Percentiles rank a stretch among this genome's conserved stretches.
Evolutionary conservation across 805 yeast species (phyloP).

Genomic region (Dipodascus albidus): DNA sequence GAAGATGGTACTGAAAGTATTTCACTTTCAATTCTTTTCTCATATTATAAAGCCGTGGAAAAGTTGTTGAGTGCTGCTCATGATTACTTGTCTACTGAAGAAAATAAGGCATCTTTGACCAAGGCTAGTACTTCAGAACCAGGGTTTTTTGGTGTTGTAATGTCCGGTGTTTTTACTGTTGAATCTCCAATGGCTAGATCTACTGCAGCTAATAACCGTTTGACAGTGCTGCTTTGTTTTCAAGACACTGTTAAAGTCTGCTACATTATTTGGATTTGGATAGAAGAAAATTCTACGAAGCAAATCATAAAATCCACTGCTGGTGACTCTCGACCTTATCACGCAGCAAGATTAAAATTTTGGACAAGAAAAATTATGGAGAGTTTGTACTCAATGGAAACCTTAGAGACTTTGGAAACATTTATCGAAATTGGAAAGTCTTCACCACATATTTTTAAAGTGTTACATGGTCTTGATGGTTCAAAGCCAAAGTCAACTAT

Average conservation of each 20-base stretch:
- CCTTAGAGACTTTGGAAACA: conserved; percentile 61
- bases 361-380: conserved; percentile 58
- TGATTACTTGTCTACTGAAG: conserved; percentile 24
- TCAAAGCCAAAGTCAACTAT: conserved; percentile 67
- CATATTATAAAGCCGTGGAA: conserved; percentile 48
- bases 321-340: conserved; percentile 32
- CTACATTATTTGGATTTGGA: conserved; percentile 60
- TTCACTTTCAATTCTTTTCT: conserved; percentile 33
- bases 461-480: conserved; percentile 74
- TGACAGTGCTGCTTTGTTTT: conserved; percentile 50
- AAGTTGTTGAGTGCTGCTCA: conserved; percentile 51
- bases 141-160: conserved; percentile 41
- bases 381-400: conserved; percentile 51
- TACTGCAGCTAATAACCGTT: conserved; percentile 41
- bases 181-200: conserved; percentile 46
- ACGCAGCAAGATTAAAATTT: conserved; percentile 53
- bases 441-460: conserved; percentile 35
- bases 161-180: conserved; percentile 68
- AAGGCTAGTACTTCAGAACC: conserved; percentile 25
- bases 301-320: conserved; percentile 5
- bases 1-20: conserved; percentile 20
- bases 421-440: conserved; percentile 33
- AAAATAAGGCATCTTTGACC: conserved; percentile 7
- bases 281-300: conserved; percentile 30
- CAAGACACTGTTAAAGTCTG: conserved; percentile 45